Evolutionary conservation across 495 filamentous ascomycete species (phyloP).

Genomic region (Hypoxylon cercidicola): DNA sequence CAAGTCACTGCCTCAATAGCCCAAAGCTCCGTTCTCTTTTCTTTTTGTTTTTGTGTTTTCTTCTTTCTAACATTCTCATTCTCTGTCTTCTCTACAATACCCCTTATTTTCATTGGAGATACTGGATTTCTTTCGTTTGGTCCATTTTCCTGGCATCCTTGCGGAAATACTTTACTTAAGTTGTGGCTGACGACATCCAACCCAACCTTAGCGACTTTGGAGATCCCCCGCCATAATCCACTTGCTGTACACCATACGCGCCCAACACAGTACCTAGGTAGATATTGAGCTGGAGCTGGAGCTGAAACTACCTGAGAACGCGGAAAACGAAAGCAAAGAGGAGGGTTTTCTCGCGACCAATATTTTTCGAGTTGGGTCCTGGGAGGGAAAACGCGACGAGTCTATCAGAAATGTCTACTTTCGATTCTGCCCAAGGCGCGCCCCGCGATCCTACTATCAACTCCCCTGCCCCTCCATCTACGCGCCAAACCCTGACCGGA

Average conservation of each 20-base stretch:
- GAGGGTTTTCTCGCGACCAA: constrained; percentile 4
- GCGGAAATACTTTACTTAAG: not conserved
- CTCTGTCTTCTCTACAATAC: constrained; percentile 20
- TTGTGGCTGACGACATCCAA: constrained; percentile 34
- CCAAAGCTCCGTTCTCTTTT: constrained; percentile 7
- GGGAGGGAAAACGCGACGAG: constrained; percentile 8
- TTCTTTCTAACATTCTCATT: constrained; percentile 14
- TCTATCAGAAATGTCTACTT: constrained; percentile 39
- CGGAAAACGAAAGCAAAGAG: constrained; percentile 4
- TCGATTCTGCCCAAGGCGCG: constrained; percentile 33
- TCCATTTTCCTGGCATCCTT: not conserved
- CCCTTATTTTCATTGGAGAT: not conserved
- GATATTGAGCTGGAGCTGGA: not conserved
- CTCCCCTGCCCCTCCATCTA: constrained; percentile 28
- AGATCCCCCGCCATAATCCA: constrained; percentile 30
- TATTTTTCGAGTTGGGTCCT: too few relatives aligned
- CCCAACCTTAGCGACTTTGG: constrained; percentile 1
- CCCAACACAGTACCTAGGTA: constrained; percentile 4
- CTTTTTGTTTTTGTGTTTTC: constrained; percentile 14
- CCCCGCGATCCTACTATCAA: constrained; percentile 23
- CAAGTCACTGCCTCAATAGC: constrained; percentile 21
- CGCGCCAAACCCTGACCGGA: constrained; percentile 72
- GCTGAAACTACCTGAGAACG: constrained; percentile 3
- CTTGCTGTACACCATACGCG: constrained; percentile 13
- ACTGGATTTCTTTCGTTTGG: not conserved